A percentile compares a stretch with the other conserved stretches of the same genome.
These are phyloP conservation scores for Elongisporangium anandrum DNA, from an alignment of 352 stramenopile genomes.

Conservation along the genomic window DNA sequence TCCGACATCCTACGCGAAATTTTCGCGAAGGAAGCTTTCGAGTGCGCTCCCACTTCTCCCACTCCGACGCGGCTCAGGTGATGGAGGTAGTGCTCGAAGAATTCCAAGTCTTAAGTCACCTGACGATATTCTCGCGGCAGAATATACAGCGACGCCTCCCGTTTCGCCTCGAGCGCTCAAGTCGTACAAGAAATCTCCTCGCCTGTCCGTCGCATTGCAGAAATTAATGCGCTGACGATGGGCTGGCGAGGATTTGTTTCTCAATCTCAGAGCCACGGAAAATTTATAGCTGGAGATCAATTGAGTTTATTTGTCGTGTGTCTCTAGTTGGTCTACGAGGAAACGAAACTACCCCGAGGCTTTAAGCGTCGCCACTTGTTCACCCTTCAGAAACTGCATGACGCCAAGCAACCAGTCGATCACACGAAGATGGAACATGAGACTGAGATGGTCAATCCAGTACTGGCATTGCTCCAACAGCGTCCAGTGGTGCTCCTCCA, in stretches of 20 bases:
- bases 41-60: constrained; percentile 14
- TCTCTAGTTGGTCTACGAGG: not conserved
- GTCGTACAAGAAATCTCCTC: constrained; percentile 39
- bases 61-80: not conserved
- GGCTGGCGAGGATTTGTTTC: no score
- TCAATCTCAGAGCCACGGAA: not conserved
- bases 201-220: constrained; percentile 32
- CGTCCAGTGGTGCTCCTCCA: constrained; percentile 2
- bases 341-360: constrained; percentile 15
- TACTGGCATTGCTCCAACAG: constrained; percentile 29
- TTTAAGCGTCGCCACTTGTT: constrained; percentile 34
- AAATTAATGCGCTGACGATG: constrained; percentile 38
- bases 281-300: no score
- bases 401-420: constrained; percentile 48
- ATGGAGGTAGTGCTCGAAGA: constrained; percentile 8
- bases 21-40: constrained; percentile 25
- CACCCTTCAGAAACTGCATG: constrained; percentile 31
- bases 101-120: constrained; percentile 8
- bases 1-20: constrained; percentile 30
- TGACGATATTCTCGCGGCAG: constrained; percentile 18
- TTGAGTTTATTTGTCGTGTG: not conserved
- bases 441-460: constrained; percentile 64
- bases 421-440: constrained; percentile 53
- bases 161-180: constrained; percentile 38
- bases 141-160: constrained; percentile 22